Evolutionary conservation across 441 rosid genomes (phyloP).

Genomic region (Flueggea neowawraea): DNA sequence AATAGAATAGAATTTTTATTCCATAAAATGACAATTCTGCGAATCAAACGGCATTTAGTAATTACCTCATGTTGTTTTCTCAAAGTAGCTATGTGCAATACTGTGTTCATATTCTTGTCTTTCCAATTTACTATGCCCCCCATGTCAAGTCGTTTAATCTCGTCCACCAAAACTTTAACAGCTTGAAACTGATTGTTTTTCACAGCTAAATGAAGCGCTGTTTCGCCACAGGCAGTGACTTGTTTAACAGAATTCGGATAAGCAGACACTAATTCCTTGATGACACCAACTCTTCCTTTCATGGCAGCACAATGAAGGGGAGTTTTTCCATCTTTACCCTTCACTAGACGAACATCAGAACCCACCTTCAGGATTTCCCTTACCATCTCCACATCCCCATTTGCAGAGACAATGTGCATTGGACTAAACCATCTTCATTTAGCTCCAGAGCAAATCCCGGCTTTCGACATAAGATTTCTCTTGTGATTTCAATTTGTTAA

Average conservation of each 20-base stretch:
- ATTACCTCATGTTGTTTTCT: constrained; percentile 15
- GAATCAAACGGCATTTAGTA: too few species aligned
- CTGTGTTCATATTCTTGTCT: constrained; percentile 21
- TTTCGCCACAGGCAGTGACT: constrained; percentile 13
- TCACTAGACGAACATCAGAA: constrained; percentile 16
- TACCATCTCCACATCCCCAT: constrained; percentile 19
- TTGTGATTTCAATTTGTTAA: too few species aligned
- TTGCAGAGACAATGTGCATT: constrained; percentile 31
- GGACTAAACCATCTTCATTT: constrained; percentile 26
- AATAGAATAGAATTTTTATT: too few species aligned
- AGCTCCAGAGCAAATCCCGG: constrained; percentile 17
- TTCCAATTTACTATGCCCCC: constrained; percentile 7
- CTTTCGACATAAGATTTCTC: constrained; percentile 21
- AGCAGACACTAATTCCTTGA: constrained; percentile 9
- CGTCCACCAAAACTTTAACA: neutral
- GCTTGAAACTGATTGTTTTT: constrained; percentile 15
- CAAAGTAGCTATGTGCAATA: constrained; percentile 23
- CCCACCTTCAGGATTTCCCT: constrained; percentile 12
- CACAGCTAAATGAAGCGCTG: constrained; percentile 17
- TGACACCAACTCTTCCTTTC: constrained; percentile 8
- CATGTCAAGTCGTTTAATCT: neutral
- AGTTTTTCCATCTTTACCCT: constrained; percentile 19
- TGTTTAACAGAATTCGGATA: neutral
- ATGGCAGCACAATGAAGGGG: constrained; percentile 21
- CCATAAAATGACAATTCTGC: too few species aligned